Evolutionary conservation across 805 yeast genomes (phyloP), one percentile per base, ranked within the genome.

Genomic region (Sugiyamaella marilandica): DNA sequence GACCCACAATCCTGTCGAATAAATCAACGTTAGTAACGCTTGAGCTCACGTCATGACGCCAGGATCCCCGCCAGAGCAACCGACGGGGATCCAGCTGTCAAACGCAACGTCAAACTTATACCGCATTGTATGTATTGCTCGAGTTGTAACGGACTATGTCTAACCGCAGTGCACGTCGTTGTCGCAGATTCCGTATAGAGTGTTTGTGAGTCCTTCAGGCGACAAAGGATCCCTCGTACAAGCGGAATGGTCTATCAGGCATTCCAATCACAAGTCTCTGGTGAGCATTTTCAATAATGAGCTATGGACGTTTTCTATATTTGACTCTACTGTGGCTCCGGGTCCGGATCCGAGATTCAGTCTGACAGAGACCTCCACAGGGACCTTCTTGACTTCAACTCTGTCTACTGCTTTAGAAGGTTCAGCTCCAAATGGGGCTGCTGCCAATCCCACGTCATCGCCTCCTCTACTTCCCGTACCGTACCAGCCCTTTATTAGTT

Each of bases 281-380:
- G 63, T 58, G 18, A 55, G 52, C 10, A 41, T 55, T 10, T 26
- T 50, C 26, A 55, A 57, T 37, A 61, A 56, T 16, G 67, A 64
- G 52, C 55, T 64, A n/a, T 64, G 67, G 67, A 59, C 61, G 2
- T 64, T 64, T 50, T 55, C 63, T 1, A 21, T 58, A 2, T 26
- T 41, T 10, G 58, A 54, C 24, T 37, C 48, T 2, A 44, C 34
- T 3, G 36, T 62, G 9, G 47, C 47, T 8, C 64, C 65, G 0
- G 41, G 31, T 0, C 62, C 65, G 5, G 41, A 45, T 14, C 49
- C 47, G n/a, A 26, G 43, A 37, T 57, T 52, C 39, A 51, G 55
- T 9, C 53, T 64, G 34, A 50, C 49, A 11, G 67, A 64, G 48
- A 64, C 63, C 2, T 53, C 65, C 2, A 61, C 64, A 14, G 67